These are phyloP conservation scores for Cyclotella sp. DNA, from an alignment of 108 stramenopile species.

Conservation along the genomic window DNA sequence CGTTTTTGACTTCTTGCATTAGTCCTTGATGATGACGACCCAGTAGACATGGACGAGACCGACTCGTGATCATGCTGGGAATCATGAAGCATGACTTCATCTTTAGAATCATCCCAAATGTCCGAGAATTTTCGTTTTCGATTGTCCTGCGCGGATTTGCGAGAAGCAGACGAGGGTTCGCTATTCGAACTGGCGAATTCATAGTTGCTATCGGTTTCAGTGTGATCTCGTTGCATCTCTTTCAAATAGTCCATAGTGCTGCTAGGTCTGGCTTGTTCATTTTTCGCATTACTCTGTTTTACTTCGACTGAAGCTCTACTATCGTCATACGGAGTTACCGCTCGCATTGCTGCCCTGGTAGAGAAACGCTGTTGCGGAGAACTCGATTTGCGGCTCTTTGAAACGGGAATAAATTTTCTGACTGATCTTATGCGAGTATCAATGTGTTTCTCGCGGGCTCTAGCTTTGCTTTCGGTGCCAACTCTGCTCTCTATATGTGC, in stretches of 20 bases:
- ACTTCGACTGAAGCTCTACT: neutral
- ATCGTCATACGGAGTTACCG: neutral
- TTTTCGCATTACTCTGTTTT: neutral
- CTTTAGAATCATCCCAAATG: neutral
- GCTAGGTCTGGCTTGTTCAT: neutral
- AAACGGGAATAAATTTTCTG: neutral
- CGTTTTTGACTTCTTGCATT: conserved; percentile 1
- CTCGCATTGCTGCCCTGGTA: neutral
- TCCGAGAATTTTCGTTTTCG: conserved; percentile 16
- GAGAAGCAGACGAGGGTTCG: neutral
- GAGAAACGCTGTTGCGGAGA: neutral
- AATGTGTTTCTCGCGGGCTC: neutral
- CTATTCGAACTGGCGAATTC: no score
- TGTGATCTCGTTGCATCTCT: conserved; percentile 8
- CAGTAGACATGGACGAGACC: conserved; percentile 4
- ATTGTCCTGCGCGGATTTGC: neutral
- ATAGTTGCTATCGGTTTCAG: neutral
- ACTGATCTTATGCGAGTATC: neutral
- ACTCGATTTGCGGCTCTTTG: neutral
- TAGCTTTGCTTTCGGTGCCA: conserved; percentile 5
- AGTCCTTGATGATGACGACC: neutral
- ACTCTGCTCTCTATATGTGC: neutral
- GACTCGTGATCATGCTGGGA: conserved; percentile 1
- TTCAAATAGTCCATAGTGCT: neutral
- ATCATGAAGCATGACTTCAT: neutral